Percentiles rank a stretch among this genome's conserved stretches.
Evolutionary conservation across 768 basidiomycete species (phyloP).

Genomic region (Steccherinum ochraceum): DNA sequence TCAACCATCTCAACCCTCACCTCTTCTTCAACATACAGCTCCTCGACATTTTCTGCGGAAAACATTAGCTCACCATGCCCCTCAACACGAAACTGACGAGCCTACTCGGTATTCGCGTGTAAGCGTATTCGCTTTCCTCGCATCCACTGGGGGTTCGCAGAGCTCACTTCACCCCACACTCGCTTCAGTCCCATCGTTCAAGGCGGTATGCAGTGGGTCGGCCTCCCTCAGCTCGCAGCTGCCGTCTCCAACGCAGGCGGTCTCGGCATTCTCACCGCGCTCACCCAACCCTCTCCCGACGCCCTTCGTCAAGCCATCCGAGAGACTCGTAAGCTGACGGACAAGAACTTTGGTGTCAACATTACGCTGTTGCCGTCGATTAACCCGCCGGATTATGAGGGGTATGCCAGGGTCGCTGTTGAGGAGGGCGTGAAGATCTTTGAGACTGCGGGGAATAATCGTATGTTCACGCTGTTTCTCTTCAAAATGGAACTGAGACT

Average conservation of each 20-base stretch:
- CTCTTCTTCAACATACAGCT: no score
- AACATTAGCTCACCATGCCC: no score
- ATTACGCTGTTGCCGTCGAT: conserved; percentile 85
- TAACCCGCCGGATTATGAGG: conserved; percentile 86
- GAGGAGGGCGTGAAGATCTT: conserved; percentile 86
- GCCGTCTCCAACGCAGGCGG: conserved; percentile 83
- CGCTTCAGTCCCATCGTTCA: conserved; percentile 66
- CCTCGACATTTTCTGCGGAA: no score
- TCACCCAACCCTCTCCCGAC: conserved; percentile 83
- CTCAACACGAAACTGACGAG: no score
- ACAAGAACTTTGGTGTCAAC: conserved; percentile 80
- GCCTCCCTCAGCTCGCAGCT: conserved; percentile 63
- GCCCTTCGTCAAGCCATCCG: conserved; percentile 75
- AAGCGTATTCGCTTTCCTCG: conserved; percentile 23
- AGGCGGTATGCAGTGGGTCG: conserved; percentile 94
- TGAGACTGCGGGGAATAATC: conserved; percentile 91
- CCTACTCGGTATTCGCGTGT: conserved; percentile 63
- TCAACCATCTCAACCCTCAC: no score
- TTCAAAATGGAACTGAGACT: conserved; percentile 2
- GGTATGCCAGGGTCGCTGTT: conserved; percentile 73
- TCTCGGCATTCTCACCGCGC: conserved; percentile 76
- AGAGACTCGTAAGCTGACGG: conserved; percentile 64
- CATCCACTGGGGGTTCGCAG: conserved; percentile 1
- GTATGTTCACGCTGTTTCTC: conserved; percentile 40
- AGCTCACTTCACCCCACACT: background rate